A percentile compares a stretch with the other conserved stretches of the same genome.
Evolutionary conservation across 345 rosid genomes (phyloP).

Genomic region (Eucalyptus cloeziana): DNA sequence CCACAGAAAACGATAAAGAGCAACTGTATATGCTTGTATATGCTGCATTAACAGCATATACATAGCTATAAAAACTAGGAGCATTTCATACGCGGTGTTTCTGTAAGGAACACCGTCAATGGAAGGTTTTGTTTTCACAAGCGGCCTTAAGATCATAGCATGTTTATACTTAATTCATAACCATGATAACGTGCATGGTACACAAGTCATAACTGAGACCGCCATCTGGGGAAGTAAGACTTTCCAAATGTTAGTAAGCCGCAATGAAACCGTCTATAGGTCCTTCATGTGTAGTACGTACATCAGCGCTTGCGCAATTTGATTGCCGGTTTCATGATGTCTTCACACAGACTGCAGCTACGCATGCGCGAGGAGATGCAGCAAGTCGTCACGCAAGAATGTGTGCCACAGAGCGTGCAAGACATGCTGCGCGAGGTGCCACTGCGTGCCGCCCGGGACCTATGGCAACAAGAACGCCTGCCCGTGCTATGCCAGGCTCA

Average conservation of each 20-base stretch:
- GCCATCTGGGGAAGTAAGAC: background rate
- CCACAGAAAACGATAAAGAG: background rate
- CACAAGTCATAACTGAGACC: background rate
- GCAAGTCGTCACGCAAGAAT: slow-evolving; percentile 25
- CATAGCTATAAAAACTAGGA: background rate
- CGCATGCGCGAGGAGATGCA: slow-evolving; percentile 33
- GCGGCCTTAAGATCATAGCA: background rate
- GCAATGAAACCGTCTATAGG: background rate
- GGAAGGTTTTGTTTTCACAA: background rate
- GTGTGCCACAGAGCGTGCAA: slow-evolving; percentile 48
- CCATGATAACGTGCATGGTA: background rate
- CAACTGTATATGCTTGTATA: background rate
- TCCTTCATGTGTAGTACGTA: background rate
- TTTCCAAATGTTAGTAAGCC: background rate
- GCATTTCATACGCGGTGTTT: background rate
- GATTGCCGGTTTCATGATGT: background rate
- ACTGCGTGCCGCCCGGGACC: slow-evolving; percentile 58
- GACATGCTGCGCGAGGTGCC: slow-evolving; percentile 39
- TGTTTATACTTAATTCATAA: background rate
- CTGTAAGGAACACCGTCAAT: background rate
- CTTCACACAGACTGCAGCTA: slow-evolving; percentile 15
- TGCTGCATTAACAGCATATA: background rate
- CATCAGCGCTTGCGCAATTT: background rate
- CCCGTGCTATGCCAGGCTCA: slow-evolving; percentile 37
- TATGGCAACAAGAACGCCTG: slow-evolving; percentile 29